phyloP scores from a whole-genome alignment of 768 basidiomycete genomes.

The Agrocybe pediades region DNA sequence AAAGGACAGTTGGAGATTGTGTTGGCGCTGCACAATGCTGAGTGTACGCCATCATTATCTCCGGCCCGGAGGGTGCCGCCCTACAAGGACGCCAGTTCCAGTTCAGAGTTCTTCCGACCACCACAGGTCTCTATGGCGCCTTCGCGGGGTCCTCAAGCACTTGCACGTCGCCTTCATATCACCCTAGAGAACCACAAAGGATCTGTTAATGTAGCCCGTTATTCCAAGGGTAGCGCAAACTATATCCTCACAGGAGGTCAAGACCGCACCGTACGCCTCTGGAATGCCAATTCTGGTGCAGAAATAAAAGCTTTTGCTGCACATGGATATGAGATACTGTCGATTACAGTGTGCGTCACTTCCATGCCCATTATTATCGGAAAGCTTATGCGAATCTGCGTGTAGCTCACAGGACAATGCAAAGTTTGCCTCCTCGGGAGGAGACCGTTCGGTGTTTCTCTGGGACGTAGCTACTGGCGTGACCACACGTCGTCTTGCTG shows the following conservation, averaged over 20 bases:
- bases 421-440: conserved; percentile 91
- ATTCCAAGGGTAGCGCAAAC: conserved; percentile 84
- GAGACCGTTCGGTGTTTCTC: conserved; percentile 89
- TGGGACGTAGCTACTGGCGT: conserved; percentile 94
- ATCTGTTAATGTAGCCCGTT: conserved; percentile 87
- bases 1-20: neutral
- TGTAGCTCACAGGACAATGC: conserved; percentile 89
- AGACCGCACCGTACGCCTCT: conserved; percentile 86
- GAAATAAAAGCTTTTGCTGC: conserved; percentile 90
- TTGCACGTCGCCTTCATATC: conserved; percentile 64
- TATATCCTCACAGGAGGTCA: conserved; percentile 94
- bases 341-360: conserved; percentile 75
- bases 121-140: conserved; percentile 38
- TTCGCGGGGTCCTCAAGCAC: conserved; percentile 51
- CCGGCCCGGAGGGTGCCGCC: neutral
- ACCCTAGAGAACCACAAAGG: conserved; percentile 74
- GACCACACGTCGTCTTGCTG: conserved; percentile 80
- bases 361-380: neutral
- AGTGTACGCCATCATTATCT: neutral
- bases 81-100: neutral
- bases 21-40: neutral
- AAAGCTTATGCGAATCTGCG: neutral
- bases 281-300: conserved; percentile 86
- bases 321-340: conserved; percentile 95
- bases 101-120: neutral